phyloP scores from a whole-genome alignment of 768 basidiomycete genomes.

The Podaxis carcinomalis region DNA sequence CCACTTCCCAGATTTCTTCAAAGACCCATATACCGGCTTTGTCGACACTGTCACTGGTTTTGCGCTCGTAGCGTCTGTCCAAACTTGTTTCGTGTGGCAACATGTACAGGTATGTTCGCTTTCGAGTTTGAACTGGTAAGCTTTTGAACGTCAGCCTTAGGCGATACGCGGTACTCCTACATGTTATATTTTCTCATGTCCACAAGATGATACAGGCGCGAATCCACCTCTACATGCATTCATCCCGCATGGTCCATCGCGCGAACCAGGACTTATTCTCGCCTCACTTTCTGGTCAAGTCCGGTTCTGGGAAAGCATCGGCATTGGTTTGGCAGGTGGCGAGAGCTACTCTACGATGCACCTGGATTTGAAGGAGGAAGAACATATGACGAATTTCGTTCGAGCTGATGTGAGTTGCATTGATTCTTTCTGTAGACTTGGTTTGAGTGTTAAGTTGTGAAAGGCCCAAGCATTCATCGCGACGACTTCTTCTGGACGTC shows the following conservation, averaged over 20 bases:
- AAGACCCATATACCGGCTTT: conserved; percentile 63
- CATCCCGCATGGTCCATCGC: conserved; percentile 58
- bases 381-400: conserved; percentile 62
- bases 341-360: conserved; percentile 53
- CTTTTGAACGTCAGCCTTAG: conserved; percentile 20
- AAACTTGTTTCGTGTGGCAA: conserved; percentile 83
- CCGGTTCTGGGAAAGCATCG: conserved; percentile 87
- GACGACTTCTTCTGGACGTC: conserved; percentile 61
- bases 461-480: conserved; percentile 65
- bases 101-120: conserved; percentile 53
- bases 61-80: conserved; percentile 64
- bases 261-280: conserved; percentile 87
- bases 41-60: conserved; percentile 73
- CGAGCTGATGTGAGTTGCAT: conserved; percentile 54
- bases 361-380: conserved; percentile 46
- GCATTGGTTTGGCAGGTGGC: conserved; percentile 78
- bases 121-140: neutral
- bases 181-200: conserved; percentile 80
- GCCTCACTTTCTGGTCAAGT: conserved; percentile 66
- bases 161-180: conserved; percentile 70
- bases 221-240: conserved; percentile 55
- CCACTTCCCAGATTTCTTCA: conserved; percentile 52
- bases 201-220: conserved; percentile 35
- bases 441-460: conserved; percentile 1
- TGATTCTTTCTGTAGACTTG: neutral